Evolutionary conservation across 2,329 filamentous ascomycete genomes (phyloP), one percentile per base, ranked within the genome.

Genomic region (Aspergillus puulaauensis): DNA sequence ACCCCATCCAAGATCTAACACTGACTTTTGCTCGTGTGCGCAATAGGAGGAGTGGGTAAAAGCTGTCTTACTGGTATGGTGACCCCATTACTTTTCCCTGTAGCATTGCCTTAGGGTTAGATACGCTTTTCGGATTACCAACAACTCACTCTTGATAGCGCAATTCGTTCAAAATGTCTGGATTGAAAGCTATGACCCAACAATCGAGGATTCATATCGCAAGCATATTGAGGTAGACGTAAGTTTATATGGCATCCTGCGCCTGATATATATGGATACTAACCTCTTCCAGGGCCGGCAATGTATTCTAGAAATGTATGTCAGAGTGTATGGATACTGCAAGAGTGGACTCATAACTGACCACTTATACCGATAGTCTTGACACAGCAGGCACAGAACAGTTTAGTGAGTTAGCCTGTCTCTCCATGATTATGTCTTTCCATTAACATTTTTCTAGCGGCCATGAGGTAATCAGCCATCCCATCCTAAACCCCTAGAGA

Each of bases 151-250:
- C 47, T 47, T 41, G 40, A 24, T 69, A 91, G 91, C 92, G 69
- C 91, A 96, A 81, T 96, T 96, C 70, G 91, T 96, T 52, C 91
- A 95, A 75, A 93, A 95, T 78, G 89, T 96, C 68, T 96, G 91
- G 90, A 93, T 96, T 72, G 91, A 96, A 75, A 90, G 88, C 73
- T 93, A 93, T 73, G 90, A 93, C 77, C 90, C 90, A 44, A 93
- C 90, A 62, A 93, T 93, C 74, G 90, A 93, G 76, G 90, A 93
- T 75, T 93, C 90, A 59, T 93, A 93, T 74, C 85, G 90, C 67
- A 93, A 93, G 79, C 90, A 93, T 75, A 89, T 93, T 60, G 90
- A 92, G 66, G 90, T 96, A 61, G 91, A 96, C 82, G 91, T 95
- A 79, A 82, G 90, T 84, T 21, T 51, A 8, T 31, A 50, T 49